Conservation (phyloP, 1,139 yeast species). For the Nakaseomyces bracarensis region DNA sequence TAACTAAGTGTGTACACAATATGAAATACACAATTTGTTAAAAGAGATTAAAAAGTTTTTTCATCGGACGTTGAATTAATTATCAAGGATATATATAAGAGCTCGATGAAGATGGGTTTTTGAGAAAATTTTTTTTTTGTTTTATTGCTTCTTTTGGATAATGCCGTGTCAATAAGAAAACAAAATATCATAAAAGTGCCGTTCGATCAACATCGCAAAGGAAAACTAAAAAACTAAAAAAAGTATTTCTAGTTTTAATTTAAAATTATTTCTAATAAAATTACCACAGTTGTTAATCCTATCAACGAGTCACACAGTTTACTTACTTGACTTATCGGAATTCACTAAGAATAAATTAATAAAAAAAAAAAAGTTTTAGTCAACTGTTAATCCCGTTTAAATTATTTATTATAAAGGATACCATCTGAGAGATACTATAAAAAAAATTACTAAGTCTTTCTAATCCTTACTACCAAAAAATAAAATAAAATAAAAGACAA, state of each 20-base stretch:
- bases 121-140: background rate
- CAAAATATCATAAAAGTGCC: background rate
- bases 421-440: too few species aligned
- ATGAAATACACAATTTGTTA: too few species aligned
- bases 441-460: too few species aligned
- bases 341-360: too few species aligned
- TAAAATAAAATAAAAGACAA: background rate
- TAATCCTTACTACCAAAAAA: too few species aligned
- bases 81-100: slow-evolving; percentile 1
- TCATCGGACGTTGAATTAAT: too few species aligned
- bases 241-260: background rate
- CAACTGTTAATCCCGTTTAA: too few species aligned
- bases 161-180: slow-evolving; percentile 1
- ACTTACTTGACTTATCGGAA: too few species aligned
- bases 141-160: slow-evolving; percentile 1
- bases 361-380: too few species aligned
- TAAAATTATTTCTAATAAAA: background rate
- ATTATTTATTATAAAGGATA: too few species aligned
- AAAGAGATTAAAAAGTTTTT: background rate
- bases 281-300: background rate
- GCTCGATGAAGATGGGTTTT: too few species aligned
- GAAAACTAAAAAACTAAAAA: background rate
- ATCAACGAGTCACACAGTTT: too few species aligned
- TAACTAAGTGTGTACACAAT: background rate
- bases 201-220: slow-evolving; percentile 5